Base-by-base conservation (phyloP, 768 basidiomycete genomes). In the Lactifluus rugatus region DNA sequence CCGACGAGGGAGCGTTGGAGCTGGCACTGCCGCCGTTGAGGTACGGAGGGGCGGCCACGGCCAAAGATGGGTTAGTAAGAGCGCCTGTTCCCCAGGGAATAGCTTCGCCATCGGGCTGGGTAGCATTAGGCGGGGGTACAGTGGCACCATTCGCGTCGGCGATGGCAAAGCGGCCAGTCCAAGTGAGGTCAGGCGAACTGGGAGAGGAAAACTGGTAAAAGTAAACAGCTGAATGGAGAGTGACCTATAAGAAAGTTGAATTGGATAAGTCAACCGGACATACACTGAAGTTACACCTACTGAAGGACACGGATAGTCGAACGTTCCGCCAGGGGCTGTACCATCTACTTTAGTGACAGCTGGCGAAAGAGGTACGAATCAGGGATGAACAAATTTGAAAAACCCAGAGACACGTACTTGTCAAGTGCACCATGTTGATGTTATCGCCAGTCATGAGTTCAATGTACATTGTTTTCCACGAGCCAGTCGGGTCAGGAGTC, bases 361-460 rank as follows among this genome's bases (percentile, higher is more conserved):
- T 91, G 66, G 25, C 21, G 21, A 47, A 59, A 54, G 58, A n/a
- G 37, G 19, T 17, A 48, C 4, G 19, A 21, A 45, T 62, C 26
- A 55, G n/a, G 19, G 28, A 45, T 10, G 17, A 37, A 2, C 23
- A 44, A 36, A n/a, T 10, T 34, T n/a, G 42, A 32, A 36, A 37
- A 25, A 48, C 2, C 26, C 23, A 19, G 17, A 53, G 32, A 17
- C 11, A 74, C 83, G 58, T 62, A 89, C 87, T 81, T 13, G 82
- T 80, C 56, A 91, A 62, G 64, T 76, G 78, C 41, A 81, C 66
- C 88, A 91, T 91, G 39, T 76, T 61, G 51, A 77, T 70, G 72
- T 93, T 91, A 66, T 77, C 67, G 5, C 89, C 90, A 1, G 85
- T 83, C 88, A 89, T 91, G 69, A 92, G 79, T 68, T 89, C 74